Evolutionary conservation across 1,139 yeast species (phyloP).

Genomic region (Suhomyces ambrosiae): DNA sequence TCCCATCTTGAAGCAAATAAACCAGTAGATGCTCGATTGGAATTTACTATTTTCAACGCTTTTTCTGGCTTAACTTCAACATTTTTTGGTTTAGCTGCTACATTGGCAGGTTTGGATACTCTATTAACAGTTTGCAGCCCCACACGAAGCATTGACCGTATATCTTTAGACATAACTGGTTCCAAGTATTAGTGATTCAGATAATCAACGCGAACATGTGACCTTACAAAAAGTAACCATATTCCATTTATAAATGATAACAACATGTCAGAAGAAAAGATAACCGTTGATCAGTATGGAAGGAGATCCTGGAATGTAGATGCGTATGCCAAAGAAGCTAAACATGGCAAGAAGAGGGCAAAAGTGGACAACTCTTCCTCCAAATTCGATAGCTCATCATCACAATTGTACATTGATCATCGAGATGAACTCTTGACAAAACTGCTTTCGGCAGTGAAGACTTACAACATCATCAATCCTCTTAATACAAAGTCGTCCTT

Average conservation of each 20-base stretch:
- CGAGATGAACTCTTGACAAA: constrained; percentile 33
- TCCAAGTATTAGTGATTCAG: background rate
- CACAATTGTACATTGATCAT: constrained; percentile 32
- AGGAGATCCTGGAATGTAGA: constrained; percentile 72
- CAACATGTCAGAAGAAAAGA: constrained; percentile 12
- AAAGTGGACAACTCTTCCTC: background rate
- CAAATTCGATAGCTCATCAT: constrained; percentile 23
- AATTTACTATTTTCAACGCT: background rate
- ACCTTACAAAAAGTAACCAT: too few species aligned
- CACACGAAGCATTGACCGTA: constrained; percentile 6
- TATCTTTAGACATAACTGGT: constrained; percentile 8
- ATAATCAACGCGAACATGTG: too few species aligned
- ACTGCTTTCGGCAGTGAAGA: constrained; percentile 39
- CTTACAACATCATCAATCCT: constrained; percentile 38
- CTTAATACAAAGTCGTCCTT: constrained; percentile 19
- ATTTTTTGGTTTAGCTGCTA: background rate
- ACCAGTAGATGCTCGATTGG: background rate
- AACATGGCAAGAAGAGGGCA: constrained; percentile 21
- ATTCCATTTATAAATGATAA: too few species aligned
- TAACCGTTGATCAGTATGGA: constrained; percentile 54
- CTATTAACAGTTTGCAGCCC: constrained; percentile 3
- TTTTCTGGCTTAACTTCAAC: background rate
- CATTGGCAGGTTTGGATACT: constrained; percentile 4
- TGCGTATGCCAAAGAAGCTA: constrained; percentile 57
- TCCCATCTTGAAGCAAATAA: constrained; percentile 14